A percentile compares a stretch with the other conserved stretches of the same genome.
phyloP scores from a whole-genome alignment of 352 stramenopile species.

The Globisporangium solare region DNA sequence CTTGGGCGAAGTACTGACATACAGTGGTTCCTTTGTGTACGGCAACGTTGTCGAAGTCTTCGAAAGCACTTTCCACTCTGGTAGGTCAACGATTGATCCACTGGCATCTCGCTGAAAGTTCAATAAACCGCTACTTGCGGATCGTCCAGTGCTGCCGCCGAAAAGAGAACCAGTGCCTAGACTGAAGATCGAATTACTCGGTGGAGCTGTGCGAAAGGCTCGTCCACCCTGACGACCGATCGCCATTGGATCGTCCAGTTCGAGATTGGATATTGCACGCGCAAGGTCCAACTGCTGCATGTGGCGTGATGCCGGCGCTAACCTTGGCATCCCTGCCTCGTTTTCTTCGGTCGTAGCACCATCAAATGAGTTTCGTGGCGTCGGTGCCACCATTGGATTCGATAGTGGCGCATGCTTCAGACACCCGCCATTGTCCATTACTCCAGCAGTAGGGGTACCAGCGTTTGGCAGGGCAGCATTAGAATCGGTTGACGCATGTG shows the following conservation, averaged over 20 bases:
- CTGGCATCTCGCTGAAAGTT: slow-evolving; percentile 46
- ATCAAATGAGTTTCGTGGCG: slow-evolving; percentile 15
- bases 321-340: slow-evolving; percentile 16
- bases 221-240: slow-evolving; percentile 51
- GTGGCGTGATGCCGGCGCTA: slow-evolving; percentile 61
- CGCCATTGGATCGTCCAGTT: slow-evolving; percentile 72
- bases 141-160: slow-evolving; percentile 34
- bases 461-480: slow-evolving; percentile 10
- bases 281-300: slow-evolving; percentile 78
- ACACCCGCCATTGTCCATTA: background rate
- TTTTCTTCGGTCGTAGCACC: slow-evolving; percentile 16
- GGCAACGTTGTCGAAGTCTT: slow-evolving; percentile 54
- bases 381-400: slow-evolving; percentile 9
- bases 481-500: slow-evolving; percentile 12
- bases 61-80: slow-evolving; percentile 55
- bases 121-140: slow-evolving; percentile 29
- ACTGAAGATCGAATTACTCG: slow-evolving; percentile 71
- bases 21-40: slow-evolving; percentile 38
- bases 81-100: slow-evolving; percentile 41
- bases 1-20: slow-evolving; percentile 9
- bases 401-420: slow-evolving; percentile 4
- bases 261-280: slow-evolving; percentile 70
- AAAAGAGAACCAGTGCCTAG: slow-evolving; percentile 46
- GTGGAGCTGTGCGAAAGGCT: slow-evolving; percentile 37
- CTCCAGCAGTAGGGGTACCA: slow-evolving; percentile 7